Conservation (phyloP, 1,139 yeast genomes). For the Lodderomyces elongisporus region DNA sequence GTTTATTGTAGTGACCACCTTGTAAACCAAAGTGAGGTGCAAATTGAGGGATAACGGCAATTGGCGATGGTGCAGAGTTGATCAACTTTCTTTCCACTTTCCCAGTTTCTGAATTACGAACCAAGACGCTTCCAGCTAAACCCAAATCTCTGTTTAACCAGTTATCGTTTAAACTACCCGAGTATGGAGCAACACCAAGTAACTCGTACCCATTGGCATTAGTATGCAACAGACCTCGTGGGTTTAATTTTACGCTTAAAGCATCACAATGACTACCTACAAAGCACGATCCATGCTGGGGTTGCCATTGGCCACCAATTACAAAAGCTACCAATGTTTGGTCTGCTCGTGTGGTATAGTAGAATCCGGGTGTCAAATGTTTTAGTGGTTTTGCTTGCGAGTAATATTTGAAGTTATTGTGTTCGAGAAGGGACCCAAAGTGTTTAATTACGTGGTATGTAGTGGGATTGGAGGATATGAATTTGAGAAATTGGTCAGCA, state of each 20-base stretch:
- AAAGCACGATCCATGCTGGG: slow-evolving; percentile 52
- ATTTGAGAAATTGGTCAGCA: slow-evolving; percentile 50
- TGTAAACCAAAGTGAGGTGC: too few relatives aligned
- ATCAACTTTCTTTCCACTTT: slow-evolving; percentile 41
- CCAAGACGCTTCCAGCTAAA: slow-evolving; percentile 56
- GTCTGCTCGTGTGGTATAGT: too few relatives aligned
- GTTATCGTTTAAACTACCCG: slow-evolving; percentile 49
- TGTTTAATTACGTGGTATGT: slow-evolving; percentile 53
- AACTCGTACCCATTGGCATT: slow-evolving; percentile 55
- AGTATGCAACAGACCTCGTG: slow-evolving; percentile 25
- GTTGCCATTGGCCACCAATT: slow-evolving; percentile 54
- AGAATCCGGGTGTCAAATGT: too few relatives aligned
- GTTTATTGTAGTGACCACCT: slow-evolving; percentile 57
- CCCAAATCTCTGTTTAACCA: slow-evolving; percentile 72
- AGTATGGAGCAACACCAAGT: slow-evolving; percentile 64
- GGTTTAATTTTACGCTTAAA: slow-evolving; percentile 53
- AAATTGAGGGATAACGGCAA: slow-evolving; percentile 61
- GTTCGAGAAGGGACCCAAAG: slow-evolving; percentile 37
- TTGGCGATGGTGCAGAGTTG: slow-evolving; percentile 57
- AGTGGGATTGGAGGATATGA: slow-evolving; percentile 58
- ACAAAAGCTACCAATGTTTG: slow-evolving; percentile 54
- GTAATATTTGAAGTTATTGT: slow-evolving; percentile 50
- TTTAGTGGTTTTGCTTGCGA: too few relatives aligned
- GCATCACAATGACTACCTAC: slow-evolving; percentile 62
- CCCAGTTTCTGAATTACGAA: slow-evolving; percentile 26